Evolutionary conservation across 2,329 filamentous ascomycete species (phyloP), one percentile per base, ranked within the genome.

Genomic region (Pseudocercospora ulei): DNA sequence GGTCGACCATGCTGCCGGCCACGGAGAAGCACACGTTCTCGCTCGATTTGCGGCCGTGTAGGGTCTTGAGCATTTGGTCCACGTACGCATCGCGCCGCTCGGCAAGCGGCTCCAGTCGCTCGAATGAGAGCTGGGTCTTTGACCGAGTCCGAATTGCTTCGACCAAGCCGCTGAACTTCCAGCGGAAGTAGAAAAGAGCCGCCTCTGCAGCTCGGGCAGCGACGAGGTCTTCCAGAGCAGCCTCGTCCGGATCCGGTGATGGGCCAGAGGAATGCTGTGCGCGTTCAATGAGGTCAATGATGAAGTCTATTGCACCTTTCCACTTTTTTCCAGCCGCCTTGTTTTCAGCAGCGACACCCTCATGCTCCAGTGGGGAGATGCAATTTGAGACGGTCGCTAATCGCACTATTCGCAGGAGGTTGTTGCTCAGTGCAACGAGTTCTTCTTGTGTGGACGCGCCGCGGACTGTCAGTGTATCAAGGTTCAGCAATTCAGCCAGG

Each of bases 101-200:
- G 7, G 65, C 65, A 4, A 71, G 65, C 13, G 71, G 62, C 50
- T 81, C 75, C 18, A 86, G 65, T 5, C 76, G 72, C 4, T 66
- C 61, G 34, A 75, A 68, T 1, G 75, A 55, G 38, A 84, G 70
- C 3, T 67, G 69, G 64, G 22, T 83, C 14, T 35, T 39, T 7
- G 41, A 35, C 18, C 42, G 44, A 60, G 9, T 71, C 61, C 38
- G 70, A 66, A 46, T 69, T 67, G 44, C 84, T 55, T 36, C 39
- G n/a, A 54, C 49, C 28, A 67, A 53, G 9, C 49, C 48, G n/a
- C 57, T 54, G 31, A 64, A 56, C 25, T 70, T 67, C 90, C 90
- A 98, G 76, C 93, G 84, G 58, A 95, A 93, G 64, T 95, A 96
- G 63, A 92, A 85, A 30, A 86, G 71, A 35, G 81, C 71, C 1